phyloP scores from a whole-genome alignment of 495 filamentous ascomycete genomes.

The Clohesyomyces aquaticus region DNA sequence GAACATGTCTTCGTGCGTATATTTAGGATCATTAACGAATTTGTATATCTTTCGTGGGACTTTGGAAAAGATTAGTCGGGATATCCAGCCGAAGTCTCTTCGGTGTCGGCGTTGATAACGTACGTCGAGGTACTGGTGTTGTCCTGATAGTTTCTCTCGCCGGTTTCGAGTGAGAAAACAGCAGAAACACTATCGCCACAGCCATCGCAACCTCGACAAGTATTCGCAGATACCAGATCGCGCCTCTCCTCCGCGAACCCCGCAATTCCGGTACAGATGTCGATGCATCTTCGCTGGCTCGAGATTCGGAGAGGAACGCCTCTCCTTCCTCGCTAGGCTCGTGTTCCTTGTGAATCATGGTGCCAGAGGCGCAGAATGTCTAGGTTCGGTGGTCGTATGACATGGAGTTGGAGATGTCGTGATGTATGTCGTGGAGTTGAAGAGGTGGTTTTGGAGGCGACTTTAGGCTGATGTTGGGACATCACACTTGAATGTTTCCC shows the following conservation, averaged over 20 bases:
- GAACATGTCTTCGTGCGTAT: conserved; percentile 53
- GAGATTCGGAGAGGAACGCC: conserved; percentile 12
- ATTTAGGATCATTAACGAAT: conserved; percentile 48
- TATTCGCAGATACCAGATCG: conserved; percentile 18
- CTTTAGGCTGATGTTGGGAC: too few species aligned
- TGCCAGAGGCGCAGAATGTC: too few species aligned
- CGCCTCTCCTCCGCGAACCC: neutral
- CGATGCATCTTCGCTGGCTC: conserved; percentile 4
- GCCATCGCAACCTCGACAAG: conserved; percentile 22
- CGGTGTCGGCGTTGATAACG: neutral
- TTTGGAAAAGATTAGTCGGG: conserved; percentile 19
- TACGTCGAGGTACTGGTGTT: conserved; percentile 29
- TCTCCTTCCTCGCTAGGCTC: conserved; percentile 11
- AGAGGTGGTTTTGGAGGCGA: too few species aligned
- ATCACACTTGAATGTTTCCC: too few species aligned
- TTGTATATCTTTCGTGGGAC: conserved; percentile 52
- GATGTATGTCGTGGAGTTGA: too few species aligned
- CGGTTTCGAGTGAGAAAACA: conserved; percentile 8
- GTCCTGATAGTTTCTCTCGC: conserved; percentile 8
- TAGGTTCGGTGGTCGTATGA: too few species aligned
- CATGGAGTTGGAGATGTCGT: too few species aligned
- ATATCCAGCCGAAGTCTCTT: neutral
- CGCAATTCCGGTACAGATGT: neutral
- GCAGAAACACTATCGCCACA: conserved; percentile 15
- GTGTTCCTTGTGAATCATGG: conserved; percentile 9